These are phyloP conservation scores for Aspergillus proliferans DNA, from an alignment of 2,329 filamentous ascomycete species.

Conservation along the genomic window DNA sequence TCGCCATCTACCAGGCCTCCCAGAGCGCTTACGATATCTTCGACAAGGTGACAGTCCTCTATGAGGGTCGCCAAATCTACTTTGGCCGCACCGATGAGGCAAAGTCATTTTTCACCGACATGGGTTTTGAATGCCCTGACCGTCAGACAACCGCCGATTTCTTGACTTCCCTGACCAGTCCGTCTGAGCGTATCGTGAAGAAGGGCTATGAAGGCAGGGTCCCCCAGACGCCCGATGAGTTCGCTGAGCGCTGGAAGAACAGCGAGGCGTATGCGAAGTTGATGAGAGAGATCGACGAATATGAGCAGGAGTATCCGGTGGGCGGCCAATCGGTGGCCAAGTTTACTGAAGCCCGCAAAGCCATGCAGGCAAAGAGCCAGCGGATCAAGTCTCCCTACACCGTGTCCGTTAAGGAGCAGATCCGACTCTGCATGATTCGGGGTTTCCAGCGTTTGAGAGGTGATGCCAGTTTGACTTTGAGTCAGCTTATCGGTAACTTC, in stretches of 20 bases:
- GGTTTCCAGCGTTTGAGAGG: constrained; percentile 70
- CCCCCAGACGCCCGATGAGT: constrained; percentile 65
- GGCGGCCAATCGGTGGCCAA: constrained; percentile 35
- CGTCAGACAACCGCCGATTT: constrained; percentile 68
- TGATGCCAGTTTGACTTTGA: constrained; percentile 68
- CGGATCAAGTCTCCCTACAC: constrained; percentile 74
- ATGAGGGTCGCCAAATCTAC: constrained; percentile 72
- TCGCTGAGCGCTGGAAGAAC: constrained; percentile 52
- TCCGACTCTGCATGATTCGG: constrained; percentile 72
- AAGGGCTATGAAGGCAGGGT: constrained; percentile 57
- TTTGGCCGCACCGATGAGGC: constrained; percentile 60
- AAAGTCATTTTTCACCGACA: constrained; percentile 59
- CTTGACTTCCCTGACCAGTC: constrained; percentile 63
- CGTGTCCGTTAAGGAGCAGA: constrained; percentile 67
- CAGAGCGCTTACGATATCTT: constrained; percentile 53
- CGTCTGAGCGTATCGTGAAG: constrained; percentile 52
- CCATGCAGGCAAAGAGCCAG: constrained; percentile 40
- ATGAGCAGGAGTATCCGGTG: constrained; percentile 37
- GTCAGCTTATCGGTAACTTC: constrained; percentile 61
- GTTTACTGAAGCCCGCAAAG: constrained; percentile 37
- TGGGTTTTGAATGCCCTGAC: constrained; percentile 64
- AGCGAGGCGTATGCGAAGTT: constrained; percentile 43
- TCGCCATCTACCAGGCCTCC: constrained; percentile 53
- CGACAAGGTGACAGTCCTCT: constrained; percentile 66
- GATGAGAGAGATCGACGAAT: constrained; percentile 39